phyloP scores from a whole-genome alignment of 2,329 filamentous ascomycete genomes.

The Coniochaeta sp. region DNA sequence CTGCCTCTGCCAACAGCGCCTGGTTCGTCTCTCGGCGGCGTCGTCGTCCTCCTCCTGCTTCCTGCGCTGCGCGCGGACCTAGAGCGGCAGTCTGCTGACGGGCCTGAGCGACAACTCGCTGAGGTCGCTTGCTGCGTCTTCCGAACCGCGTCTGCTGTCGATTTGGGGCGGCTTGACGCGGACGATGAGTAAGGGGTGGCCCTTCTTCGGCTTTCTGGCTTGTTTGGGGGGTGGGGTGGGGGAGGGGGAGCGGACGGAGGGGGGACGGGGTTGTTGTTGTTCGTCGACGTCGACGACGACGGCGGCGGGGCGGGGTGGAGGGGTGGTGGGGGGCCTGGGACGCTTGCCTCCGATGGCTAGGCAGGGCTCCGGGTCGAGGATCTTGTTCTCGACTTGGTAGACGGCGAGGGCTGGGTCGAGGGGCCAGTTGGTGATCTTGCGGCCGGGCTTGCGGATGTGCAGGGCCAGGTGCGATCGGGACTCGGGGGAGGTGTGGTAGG shows the following conservation, averaged over 20 bases:
- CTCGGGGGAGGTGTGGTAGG: not conserved
- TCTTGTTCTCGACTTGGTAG: not conserved
- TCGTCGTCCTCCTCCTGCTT: not conserved
- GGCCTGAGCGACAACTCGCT: not conserved
- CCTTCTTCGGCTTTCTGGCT: not conserved
- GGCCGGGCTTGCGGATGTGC: not conserved
- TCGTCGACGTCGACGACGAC: too few relatives aligned
- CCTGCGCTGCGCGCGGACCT: not conserved
- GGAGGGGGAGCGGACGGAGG: not conserved
- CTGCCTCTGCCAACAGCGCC: not conserved
- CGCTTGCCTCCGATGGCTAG: not conserved
- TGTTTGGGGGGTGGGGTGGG: too few relatives aligned
- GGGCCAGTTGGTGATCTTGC: slow-evolving; percentile 4
- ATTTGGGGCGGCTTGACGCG: not conserved
- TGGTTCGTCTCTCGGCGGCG: not conserved
- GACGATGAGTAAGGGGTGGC: not conserved
- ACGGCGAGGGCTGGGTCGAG: slow-evolving; percentile 1
- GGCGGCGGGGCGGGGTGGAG: not conserved
- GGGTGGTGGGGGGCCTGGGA: not conserved
- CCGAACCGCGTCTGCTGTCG: not conserved
- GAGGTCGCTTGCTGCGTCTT: not conserved
- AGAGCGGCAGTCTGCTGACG: not conserved
- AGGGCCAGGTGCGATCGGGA: not conserved
- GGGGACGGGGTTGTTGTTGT: not conserved
- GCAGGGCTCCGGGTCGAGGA: not conserved